Evolutionary conservation across 1,139 yeast genomes (phyloP), one percentile per base, ranked within the genome.

Genomic region (Blastobotrys illinoisensis): DNA sequence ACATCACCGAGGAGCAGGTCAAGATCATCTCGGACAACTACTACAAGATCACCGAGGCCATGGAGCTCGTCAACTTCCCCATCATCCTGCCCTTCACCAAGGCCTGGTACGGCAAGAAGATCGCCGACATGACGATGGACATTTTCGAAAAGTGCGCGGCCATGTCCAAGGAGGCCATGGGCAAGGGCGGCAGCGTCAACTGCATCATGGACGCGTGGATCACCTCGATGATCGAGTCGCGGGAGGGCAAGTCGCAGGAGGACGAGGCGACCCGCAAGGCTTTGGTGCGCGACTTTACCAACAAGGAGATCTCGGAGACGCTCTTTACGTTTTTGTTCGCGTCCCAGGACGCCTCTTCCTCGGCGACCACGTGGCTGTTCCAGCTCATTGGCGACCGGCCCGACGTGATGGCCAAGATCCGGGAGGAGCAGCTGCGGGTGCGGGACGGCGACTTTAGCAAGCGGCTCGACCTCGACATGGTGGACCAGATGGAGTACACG

Each of bases 291-390:
- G 93, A 87, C 61, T 93, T 93, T 75, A 74, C 93, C 59, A 84
- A 91, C 75, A 85, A 79, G 71, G 99, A 93, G 73, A 91, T 93
- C 64, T 88, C 97, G 36, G 98, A 93, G 76, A 96, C 96, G 54
- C 82, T 93, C 62, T 93, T 93, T 79, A 93, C 99, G 19, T 93
- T 93, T 72, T 78, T 93, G 71, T 93, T 93, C 72, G 99, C 99
- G 24, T 87, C 97, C 9, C 99, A 93, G 75, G 99, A 93, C 74
- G 99, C 99, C 32, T 87, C 97, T 6, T 89, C 97, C 2, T 88
- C 97, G n/a, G 85, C 95, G 64, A 95, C 97, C 60, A 91, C 98
- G 72, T 93, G 99, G 99, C 79, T 93, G 68, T 93, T 91, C 82
- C 99, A 93, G 77, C 81, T 89, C 64, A 85, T 90, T 54, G 91